Evolutionary conservation across 2,329 filamentous ascomycete species (phyloP).

Genomic region (Dendrostoma leiphaemia): DNA sequence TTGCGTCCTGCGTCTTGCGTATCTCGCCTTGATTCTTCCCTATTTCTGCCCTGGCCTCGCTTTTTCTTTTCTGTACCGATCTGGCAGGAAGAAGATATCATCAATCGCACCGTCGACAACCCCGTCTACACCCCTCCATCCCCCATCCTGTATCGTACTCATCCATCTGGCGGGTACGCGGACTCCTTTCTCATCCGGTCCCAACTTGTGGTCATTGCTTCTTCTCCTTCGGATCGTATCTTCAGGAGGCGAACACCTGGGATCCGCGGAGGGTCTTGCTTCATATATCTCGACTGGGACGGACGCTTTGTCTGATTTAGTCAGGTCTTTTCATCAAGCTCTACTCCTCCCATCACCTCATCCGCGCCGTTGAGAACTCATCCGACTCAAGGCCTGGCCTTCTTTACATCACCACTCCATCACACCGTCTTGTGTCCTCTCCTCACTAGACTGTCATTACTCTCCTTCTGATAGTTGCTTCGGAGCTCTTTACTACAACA

Average conservation of each 20-base stretch:
- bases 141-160: too few relatives aligned
- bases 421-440: background rate
- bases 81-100: slow-evolving; percentile 10
- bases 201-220: slow-evolving; percentile 7
- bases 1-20: slow-evolving; percentile 3
- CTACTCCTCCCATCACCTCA: background rate
- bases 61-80: slow-evolving; percentile 3
- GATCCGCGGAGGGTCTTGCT: background rate
- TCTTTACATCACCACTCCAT: background rate
- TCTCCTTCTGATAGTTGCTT: slow-evolving; percentile 8
- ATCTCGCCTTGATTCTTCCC: background rate
- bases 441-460: background rate
- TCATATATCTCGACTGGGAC: slow-evolving; percentile 15
- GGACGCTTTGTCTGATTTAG: background rate
- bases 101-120: background rate
- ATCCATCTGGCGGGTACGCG: slow-evolving; percentile 6
- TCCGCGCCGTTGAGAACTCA: background rate
- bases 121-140: background rate
- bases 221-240: background rate
- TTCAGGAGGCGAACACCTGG: slow-evolving; percentile 5
- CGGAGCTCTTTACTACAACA: slow-evolving; percentile 1
- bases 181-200: slow-evolving; percentile 9
- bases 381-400: too few relatives aligned
- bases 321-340: background rate
- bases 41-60: background rate